A percentile compares a stretch with the other conserved stretches of the same genome.
These are phyloP conservation scores for Perilla frutescens DNA, from an alignment of 257 asterid species.

Conservation along the genomic window DNA sequence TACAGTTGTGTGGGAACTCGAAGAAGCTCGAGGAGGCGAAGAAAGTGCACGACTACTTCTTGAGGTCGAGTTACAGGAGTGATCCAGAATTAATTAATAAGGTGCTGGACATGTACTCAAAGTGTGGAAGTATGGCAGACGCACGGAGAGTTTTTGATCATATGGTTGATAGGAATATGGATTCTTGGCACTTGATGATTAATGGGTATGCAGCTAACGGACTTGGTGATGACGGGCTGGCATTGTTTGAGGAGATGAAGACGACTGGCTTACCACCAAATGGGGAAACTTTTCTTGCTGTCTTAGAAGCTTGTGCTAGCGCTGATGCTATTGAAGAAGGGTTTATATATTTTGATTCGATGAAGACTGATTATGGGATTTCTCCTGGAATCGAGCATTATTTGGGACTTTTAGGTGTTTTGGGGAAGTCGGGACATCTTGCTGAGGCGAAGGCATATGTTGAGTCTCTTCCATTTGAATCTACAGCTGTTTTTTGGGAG, in stretches of 20 bases:
- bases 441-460: slow-evolving; percentile 81
- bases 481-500: slow-evolving; percentile 82
- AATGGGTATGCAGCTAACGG: slow-evolving; percentile 80
- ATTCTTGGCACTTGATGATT: slow-evolving; percentile 93
- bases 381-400: slow-evolving; percentile 76
- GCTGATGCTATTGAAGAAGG: slow-evolving; percentile 96
- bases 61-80: slow-evolving; percentile 76
- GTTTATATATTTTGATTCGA: slow-evolving; percentile 81
- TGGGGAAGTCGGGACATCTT: slow-evolving; percentile 85
- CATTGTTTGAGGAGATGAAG: slow-evolving; percentile 85
- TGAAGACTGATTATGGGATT: slow-evolving; percentile 73
- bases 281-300: slow-evolving; percentile 76
- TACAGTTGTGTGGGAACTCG: slow-evolving; percentile 67
- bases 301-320: slow-evolving; percentile 88
- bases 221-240: slow-evolving; percentile 88
- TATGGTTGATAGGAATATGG: slow-evolving; percentile 84
- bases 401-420: slow-evolving; percentile 78
- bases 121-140: slow-evolving; percentile 89
- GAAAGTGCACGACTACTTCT: slow-evolving; percentile 84
- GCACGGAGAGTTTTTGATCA: slow-evolving; percentile 92
- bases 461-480: slow-evolving; percentile 78
- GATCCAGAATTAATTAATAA: slow-evolving; percentile 66
- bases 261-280: slow-evolving; percentile 60
- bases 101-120: slow-evolving; percentile 82
- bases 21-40: slow-evolving; percentile 88